phyloP scores from a whole-genome alignment of 225 moss, liverwort and hornwort species.

The Marchantia polymorpha region DNA sequence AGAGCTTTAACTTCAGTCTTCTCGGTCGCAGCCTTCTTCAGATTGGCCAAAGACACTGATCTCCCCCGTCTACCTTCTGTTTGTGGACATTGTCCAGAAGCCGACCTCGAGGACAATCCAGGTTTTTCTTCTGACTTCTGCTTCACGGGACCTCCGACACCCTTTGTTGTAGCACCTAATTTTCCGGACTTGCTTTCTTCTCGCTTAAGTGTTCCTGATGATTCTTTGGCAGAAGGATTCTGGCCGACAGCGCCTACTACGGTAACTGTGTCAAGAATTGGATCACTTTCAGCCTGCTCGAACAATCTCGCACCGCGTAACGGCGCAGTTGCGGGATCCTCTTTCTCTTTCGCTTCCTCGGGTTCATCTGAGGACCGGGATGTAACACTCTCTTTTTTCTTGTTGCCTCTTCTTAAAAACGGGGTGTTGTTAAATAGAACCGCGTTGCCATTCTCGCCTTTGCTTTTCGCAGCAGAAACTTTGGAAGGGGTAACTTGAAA shows the following conservation, averaged over 20 bases:
- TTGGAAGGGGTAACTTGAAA: constrained; percentile 2
- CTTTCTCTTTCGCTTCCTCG: neutral
- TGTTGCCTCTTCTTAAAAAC: constrained; percentile 26
- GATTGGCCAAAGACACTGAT: neutral
- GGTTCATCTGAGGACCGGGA: neutral
- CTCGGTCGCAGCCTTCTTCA: neutral
- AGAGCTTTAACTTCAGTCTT: neutral
- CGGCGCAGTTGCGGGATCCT: neutral
- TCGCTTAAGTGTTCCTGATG: neutral
- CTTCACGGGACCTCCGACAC: neutral
- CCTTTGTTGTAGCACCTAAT: no score
- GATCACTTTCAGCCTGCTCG: neutral
- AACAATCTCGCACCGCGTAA: neutral
- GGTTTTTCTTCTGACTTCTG: constrained; percentile 3
- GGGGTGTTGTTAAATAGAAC: constrained; percentile 25
- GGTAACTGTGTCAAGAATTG: neutral
- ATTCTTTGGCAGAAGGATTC: neutral
- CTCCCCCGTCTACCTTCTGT: neutral
- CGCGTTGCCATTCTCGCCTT: neutral
- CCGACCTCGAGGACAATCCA: neutral
- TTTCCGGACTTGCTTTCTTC: neutral
- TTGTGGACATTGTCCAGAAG: neutral
- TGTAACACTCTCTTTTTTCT: constrained; percentile 18
- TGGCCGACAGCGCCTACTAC: no score
- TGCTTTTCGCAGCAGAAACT: neutral